Evolutionary conservation across 2,329 filamentous ascomycete genomes (phyloP).

Genomic region (Lasiodiplodia hormozganensis): DNA sequence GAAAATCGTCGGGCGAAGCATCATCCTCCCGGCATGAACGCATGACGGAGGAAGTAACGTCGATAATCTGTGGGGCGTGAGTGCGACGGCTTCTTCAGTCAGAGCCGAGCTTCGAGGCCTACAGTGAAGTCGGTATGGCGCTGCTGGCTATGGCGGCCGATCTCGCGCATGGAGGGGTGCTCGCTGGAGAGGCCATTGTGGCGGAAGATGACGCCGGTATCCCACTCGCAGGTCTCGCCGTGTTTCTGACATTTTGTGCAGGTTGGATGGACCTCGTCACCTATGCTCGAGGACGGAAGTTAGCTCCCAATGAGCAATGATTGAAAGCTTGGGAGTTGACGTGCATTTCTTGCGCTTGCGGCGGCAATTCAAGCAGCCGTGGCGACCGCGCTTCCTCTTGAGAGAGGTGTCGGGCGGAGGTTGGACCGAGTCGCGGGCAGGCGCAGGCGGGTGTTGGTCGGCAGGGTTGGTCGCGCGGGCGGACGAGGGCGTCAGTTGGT

Average conservation of each 20-base stretch:
- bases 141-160: slow-evolving; percentile 29
- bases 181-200: slow-evolving; percentile 27
- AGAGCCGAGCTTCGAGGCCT: neutral
- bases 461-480: slow-evolving; percentile 12
- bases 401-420: slow-evolving; percentile 5
- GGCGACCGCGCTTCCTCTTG: slow-evolving; percentile 28
- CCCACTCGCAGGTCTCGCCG: slow-evolving; percentile 33
- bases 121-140: slow-evolving; percentile 26
- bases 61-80: slow-evolving; percentile 17
- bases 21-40: slow-evolving; percentile 23
- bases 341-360: slow-evolving; percentile 33
- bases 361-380: slow-evolving; percentile 34
- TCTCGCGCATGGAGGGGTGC: slow-evolving; percentile 29
- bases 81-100: neutral
- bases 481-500: slow-evolving; percentile 17
- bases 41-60: slow-evolving; percentile 25
- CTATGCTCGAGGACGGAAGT: neutral
- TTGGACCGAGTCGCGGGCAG: neutral
- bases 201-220: slow-evolving; percentile 34
- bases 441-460: slow-evolving; percentile 4
- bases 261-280: slow-evolving; percentile 34
- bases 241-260: slow-evolving; percentile 33
- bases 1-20: slow-evolving; percentile 12
- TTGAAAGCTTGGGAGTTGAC: neutral
- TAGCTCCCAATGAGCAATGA: neutral